Evolutionary conservation across 139 green algal genomes (phyloP).

Genomic region (Coelastrella sp.): DNA sequence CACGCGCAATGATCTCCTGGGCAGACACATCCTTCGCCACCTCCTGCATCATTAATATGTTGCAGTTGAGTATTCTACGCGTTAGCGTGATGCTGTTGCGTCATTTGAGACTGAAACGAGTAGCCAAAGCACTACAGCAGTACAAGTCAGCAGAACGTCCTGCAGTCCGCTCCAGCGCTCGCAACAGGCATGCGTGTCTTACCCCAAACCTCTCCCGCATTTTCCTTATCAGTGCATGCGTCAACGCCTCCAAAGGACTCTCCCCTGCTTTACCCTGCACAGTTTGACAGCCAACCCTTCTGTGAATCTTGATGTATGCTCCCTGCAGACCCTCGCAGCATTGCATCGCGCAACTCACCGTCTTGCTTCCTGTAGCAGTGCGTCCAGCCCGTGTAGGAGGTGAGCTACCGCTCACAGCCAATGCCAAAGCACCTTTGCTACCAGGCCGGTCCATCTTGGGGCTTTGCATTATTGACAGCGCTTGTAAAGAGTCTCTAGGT

Average conservation of each 20-base stretch:
- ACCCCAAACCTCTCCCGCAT: conserved; percentile 42
- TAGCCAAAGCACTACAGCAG: neutral
- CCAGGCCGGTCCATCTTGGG: neutral
- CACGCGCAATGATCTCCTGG: conserved; percentile 61
- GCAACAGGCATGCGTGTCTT: neutral
- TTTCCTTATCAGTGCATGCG: conserved; percentile 39
- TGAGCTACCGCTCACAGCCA: conserved; percentile 6
- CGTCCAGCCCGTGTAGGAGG: conserved; percentile 21
- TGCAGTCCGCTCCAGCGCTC: no score
- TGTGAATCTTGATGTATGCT: neutral
- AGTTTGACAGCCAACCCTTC: neutral
- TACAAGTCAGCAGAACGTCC: no score
- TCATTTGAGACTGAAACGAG: no score
- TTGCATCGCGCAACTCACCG: neutral
- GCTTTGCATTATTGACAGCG: no score
- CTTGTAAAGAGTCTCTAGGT: no score
- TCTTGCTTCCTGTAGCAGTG: neutral
- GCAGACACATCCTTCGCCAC: conserved; percentile 38
- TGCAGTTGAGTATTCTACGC: no score
- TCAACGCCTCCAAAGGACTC: conserved; percentile 39
- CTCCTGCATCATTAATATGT: no score
- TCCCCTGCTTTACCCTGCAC: conserved; percentile 34
- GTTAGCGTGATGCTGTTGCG: no score
- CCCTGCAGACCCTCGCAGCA: neutral
- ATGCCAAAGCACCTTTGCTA: neutral